Evolutionary conservation across 306 rosid species (phyloP).

Genomic region (Morella rubra): DNA sequence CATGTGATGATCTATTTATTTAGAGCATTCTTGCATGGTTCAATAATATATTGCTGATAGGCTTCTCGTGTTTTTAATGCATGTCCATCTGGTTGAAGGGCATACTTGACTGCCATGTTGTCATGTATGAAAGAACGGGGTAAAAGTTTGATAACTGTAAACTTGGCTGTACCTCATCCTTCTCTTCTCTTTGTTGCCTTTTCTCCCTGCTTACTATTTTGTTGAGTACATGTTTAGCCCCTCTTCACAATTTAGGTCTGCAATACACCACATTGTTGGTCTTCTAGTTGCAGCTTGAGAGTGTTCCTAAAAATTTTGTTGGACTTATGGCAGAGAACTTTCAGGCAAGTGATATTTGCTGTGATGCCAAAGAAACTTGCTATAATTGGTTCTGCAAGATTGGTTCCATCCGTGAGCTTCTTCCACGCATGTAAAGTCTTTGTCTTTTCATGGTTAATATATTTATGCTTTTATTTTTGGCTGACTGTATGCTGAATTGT

Average conservation of each 20-base stretch:
- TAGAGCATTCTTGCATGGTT: no score
- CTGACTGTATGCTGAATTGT: no score
- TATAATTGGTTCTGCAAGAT: conserved; percentile 91
- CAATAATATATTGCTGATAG: background rate
- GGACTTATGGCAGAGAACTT: conserved; percentile 61
- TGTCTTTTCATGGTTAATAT: conserved; percentile 20
- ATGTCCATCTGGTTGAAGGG: background rate
- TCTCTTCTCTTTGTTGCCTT: background rate
- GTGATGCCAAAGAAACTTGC: conserved; percentile 95
- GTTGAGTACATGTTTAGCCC: background rate
- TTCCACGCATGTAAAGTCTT: conserved; percentile 88
- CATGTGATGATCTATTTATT: no score
- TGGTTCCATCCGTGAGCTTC: conserved; percentile 92
- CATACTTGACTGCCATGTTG: background rate
- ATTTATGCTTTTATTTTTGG: conserved; percentile 1
- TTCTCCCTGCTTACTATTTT: background rate
- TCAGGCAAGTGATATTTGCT: conserved; percentile 52
- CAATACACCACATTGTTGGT: conserved; percentile 20
- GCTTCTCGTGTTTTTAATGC: background rate
- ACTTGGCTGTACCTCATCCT: conserved; percentile 1
- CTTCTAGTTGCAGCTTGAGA: conserved; percentile 10
- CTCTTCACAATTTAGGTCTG: conserved; percentile 2
- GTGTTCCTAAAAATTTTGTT: conserved; percentile 24
- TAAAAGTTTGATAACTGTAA: background rate
- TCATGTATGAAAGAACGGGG: background rate